Base-by-base conservation (phyloP, 371 early-diverging fungal genomes). In the Chytridium lagenaria region DNA sequence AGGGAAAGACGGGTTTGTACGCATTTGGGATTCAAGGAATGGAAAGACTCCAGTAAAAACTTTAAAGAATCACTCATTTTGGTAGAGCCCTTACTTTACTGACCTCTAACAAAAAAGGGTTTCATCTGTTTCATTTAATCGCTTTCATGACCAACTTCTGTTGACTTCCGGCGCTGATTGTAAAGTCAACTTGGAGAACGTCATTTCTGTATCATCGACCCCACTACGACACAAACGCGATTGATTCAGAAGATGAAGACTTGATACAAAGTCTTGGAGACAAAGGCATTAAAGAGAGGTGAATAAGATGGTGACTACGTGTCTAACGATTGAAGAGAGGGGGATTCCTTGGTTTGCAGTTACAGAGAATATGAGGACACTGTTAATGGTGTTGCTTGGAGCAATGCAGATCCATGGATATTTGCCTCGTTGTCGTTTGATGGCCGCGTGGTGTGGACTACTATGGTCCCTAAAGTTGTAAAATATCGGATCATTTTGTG, bases 351-450 rank as follows among this genome's bases (percentile, higher is more conserved):
- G 39, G 87, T 95, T 16, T 84, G 86, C 26, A 90, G 92, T 7
- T 95, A 88, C 73, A 94, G 95, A 64, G 93, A 95, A 72, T 96
- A 95, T 76, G 97, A 97, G 79, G 95, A 96, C 71, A 92, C 92
- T 68, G 95, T 96, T 0, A 95, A 97, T 75, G 81, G 91, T 2
- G 92, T 90, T 1, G 90, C 91, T 23, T 97, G 98, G 98, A 94
- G 94, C 52, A 82, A 83, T 0, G 90, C 90, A 0, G 95, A 96
- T 78, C 94, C 95, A 0, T 97, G 98, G 98, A 84, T 94, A 28
- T 96, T 95, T 85, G 92, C 93, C n/a, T 94, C 95, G 0, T 77
- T 96, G 37, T 96, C 96, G 33, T 93, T 93, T 76, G 95, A 95
- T 73, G 98, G 98, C 0, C 88, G 95, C 19, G 86, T 95, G 19